These are phyloP conservation scores for Phytophthora sp. DNA, from an alignment of 352 stramenopile genomes.

Conservation along the genomic window DNA sequence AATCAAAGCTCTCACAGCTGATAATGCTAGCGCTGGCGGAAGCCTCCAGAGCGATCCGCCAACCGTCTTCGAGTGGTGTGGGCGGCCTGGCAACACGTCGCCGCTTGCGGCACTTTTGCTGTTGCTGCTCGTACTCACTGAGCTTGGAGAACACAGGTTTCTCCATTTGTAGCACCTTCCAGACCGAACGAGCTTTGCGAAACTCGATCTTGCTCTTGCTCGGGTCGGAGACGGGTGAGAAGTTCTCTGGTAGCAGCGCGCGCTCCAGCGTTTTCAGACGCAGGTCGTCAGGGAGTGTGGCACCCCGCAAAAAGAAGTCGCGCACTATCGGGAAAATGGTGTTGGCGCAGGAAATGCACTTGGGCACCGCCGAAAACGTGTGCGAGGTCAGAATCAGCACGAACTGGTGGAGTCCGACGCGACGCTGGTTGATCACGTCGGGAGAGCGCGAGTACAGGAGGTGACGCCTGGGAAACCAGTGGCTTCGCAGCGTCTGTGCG, in stretches of 20 bases:
- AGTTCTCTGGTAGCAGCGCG: conserved; percentile 45
- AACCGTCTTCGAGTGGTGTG: conserved; percentile 11
- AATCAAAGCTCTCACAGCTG: conserved; percentile 3
- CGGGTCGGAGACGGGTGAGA: conserved; percentile 68
- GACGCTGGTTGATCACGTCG: conserved; percentile 57
- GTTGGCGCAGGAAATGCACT: conserved; percentile 68
- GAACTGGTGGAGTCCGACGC: conserved; percentile 59
- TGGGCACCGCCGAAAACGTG: conserved; percentile 80
- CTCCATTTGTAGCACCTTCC: conserved; percentile 72
- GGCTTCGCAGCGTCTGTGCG: conserved; percentile 58
- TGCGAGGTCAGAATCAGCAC: conserved; percentile 60
- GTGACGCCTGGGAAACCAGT: conserved; percentile 69
- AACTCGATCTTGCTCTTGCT: conserved; percentile 86
- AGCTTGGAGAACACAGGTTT: conserved; percentile 59
- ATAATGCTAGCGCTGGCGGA: not conserved
- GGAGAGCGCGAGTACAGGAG: conserved; percentile 51
- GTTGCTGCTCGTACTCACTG: conserved; percentile 37
- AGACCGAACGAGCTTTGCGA: conserved; percentile 57
- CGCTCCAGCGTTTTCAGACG: conserved; percentile 37
- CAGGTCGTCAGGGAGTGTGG: conserved; percentile 32
- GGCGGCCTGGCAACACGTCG: conserved; percentile 4
- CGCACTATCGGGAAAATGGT: conserved; percentile 60
- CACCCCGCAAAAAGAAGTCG: conserved; percentile 62
- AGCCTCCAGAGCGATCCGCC: conserved; percentile 8
- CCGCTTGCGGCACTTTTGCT: not conserved